phyloP scores from a whole-genome alignment of 2,329 filamentous ascomycete species.

The Sclerotinia trifoliorum region DNA sequence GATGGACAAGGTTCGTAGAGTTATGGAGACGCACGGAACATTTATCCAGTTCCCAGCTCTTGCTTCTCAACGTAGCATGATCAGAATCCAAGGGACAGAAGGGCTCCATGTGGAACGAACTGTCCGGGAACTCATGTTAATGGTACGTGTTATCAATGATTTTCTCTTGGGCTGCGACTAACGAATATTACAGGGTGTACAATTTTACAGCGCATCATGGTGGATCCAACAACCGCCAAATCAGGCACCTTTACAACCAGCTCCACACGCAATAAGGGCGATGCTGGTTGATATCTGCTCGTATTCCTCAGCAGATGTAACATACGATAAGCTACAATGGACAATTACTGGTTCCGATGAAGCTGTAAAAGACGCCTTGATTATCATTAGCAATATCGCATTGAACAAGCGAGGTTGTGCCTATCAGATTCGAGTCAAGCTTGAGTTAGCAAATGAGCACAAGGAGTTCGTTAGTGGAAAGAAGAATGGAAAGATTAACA shows the following conservation, averaged over 20 bases:
- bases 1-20: conserved; percentile 95
- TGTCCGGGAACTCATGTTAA: conserved; percentile 90
- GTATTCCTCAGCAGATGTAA: conserved; percentile 91
- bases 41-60: conserved; percentile 90
- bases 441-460: conserved; percentile 97
- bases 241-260: conserved; percentile 41
- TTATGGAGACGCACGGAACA: conserved; percentile 93
- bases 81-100: conserved; percentile 90
- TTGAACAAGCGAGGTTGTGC: conserved; percentile 77
- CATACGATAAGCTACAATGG: conserved; percentile 92
- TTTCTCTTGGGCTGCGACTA: conserved; percentile 29
- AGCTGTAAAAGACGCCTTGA: conserved; percentile 91
- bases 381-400: conserved; percentile 86
- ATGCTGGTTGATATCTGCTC: conserved; percentile 96
- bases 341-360: conserved; percentile 95
- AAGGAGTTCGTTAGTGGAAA: conserved; percentile 99
- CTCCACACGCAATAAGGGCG: conserved; percentile 60
- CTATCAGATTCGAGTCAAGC: conserved; percentile 95
- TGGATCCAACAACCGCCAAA: conserved; percentile 66
- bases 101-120: conserved; percentile 93
- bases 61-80: conserved; percentile 77
- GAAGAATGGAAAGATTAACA: conserved; percentile 99
- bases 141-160: conserved; percentile 56
- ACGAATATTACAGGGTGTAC: conserved; percentile 65
- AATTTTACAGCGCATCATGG: conserved; percentile 98